phyloP scores from a whole-genome alignment of 257 asterid genomes.

The Nicotiana benthamiana region DNA sequence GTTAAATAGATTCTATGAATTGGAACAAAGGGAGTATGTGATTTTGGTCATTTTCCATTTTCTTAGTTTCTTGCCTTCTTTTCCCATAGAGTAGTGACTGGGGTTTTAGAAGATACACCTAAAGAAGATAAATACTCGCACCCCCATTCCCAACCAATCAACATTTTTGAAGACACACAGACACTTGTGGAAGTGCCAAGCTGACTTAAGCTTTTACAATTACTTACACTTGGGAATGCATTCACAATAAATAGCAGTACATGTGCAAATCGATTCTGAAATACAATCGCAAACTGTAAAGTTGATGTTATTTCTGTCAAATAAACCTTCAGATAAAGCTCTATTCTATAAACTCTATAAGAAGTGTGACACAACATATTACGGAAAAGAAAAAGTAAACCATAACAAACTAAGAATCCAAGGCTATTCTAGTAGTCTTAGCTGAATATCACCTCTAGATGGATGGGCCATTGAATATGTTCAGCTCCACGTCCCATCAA shows the following conservation, averaged over 20 bases:
- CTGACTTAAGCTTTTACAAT: not conserved
- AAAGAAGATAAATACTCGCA: too few species aligned
- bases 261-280: not conserved
- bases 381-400: not conserved
- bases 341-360: not conserved
- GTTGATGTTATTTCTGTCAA: not conserved
- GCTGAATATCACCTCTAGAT: constrained; percentile 60
- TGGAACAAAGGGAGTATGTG: too few species aligned
- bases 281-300: not conserved
- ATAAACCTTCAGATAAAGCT: too few species aligned
- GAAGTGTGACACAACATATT: not conserved
- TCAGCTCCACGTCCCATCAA: constrained; percentile 91
- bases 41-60: too few species aligned
- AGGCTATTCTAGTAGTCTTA: not conserved
- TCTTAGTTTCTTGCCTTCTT: too few species aligned
- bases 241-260: not conserved
- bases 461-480: constrained; percentile 80
- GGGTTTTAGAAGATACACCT: too few species aligned
- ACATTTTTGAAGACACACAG: not conserved
- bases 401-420: not conserved
- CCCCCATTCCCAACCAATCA: too few species aligned
- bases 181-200: not conserved
- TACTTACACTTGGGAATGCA: not conserved
- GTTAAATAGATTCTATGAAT: too few species aligned
- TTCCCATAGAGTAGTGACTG: too few species aligned